These are phyloP conservation scores for Yarrowia hollandica DNA, from an alignment of 805 yeast genomes.

Conservation along the genomic window DNA sequence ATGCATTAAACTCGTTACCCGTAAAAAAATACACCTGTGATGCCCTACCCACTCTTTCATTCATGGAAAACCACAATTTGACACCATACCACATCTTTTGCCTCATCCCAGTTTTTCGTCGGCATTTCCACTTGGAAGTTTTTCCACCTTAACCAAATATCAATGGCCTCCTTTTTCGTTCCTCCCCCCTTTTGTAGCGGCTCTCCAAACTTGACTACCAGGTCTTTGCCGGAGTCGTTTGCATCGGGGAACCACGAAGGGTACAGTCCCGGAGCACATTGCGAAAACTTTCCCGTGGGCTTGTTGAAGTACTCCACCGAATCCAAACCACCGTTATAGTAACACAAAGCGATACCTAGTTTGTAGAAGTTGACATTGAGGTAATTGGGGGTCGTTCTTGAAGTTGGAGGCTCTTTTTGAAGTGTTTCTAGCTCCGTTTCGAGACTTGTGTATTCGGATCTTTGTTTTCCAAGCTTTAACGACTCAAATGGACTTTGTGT, in stretches of 20 bases:
- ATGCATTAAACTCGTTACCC: no score
- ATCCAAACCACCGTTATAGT: constrained; percentile 35
- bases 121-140: constrained; percentile 43
- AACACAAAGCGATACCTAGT: constrained; percentile 34
- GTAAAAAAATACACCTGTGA: no score
- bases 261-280: constrained; percentile 22
- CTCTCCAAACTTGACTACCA: constrained; percentile 44
- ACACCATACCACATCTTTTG: constrained; percentile 38
- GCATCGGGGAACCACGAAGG: constrained; percentile 34
- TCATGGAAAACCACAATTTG: constrained; percentile 39
- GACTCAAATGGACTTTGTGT: not conserved
- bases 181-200: constrained; percentile 50
- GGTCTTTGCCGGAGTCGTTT: constrained; percentile 38
- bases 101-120: constrained; percentile 44
- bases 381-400: not conserved
- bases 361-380: constrained; percentile 31
- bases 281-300: constrained; percentile 33
- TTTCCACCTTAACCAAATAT: constrained; percentile 48
- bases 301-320: constrained; percentile 43
- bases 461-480: not conserved
- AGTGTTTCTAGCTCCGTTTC: not conserved
- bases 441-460: not conserved
- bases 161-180: constrained; percentile 36
- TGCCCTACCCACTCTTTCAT: no score
- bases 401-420: not conserved